Percentiles rank a stretch among this genome's conserved stretches.
Evolutionary conservation across 1,284 basidiomycete genomes (phyloP).

Genomic region (Exobasidium rhododendri): DNA sequence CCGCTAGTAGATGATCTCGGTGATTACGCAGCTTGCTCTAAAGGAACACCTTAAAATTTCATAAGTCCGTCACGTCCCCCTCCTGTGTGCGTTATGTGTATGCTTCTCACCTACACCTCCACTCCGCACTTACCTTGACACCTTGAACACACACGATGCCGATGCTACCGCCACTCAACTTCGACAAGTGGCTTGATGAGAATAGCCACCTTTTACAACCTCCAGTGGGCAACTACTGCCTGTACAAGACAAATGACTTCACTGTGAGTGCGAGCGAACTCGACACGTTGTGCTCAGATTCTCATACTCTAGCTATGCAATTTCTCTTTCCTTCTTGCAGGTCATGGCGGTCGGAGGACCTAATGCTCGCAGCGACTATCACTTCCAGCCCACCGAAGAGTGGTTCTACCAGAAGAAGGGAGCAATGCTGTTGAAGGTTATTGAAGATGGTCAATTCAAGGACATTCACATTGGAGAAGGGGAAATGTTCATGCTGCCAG

Average conservation of each 20-base stretch:
- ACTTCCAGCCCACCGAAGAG: constrained; percentile 50
- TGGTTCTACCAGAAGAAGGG: constrained; percentile 53
- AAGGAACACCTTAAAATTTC: too few relatives aligned
- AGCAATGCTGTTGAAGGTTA: constrained; percentile 78
- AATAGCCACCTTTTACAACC: constrained; percentile 51
- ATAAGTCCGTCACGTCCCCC: too few relatives aligned
- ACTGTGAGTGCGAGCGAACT: constrained; percentile 39
- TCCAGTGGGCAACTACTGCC: constrained; percentile 54
- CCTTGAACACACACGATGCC: not conserved
- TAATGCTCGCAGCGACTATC: constrained; percentile 50
- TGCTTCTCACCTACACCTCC: too few relatives aligned
- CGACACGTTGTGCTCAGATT: too few relatives aligned
- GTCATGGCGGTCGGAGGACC: constrained; percentile 52
- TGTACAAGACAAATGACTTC: constrained; percentile 44
- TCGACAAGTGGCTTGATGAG: constrained; percentile 53
- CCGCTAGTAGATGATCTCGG: too few relatives aligned
- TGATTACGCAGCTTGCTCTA: too few relatives aligned
- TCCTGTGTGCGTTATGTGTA: too few relatives aligned
- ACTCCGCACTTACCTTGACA: too few relatives aligned
- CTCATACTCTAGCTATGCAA: too few relatives aligned
- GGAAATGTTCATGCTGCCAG: constrained; percentile 91
- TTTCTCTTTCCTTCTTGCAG: not conserved
- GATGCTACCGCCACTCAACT: constrained; percentile 51
- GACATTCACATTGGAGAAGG: constrained; percentile 89
- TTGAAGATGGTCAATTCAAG: constrained; percentile 79